phyloP scores from a whole-genome alignment of 2,329 filamentous ascomycete genomes.

The Penicillium carneum region DNA sequence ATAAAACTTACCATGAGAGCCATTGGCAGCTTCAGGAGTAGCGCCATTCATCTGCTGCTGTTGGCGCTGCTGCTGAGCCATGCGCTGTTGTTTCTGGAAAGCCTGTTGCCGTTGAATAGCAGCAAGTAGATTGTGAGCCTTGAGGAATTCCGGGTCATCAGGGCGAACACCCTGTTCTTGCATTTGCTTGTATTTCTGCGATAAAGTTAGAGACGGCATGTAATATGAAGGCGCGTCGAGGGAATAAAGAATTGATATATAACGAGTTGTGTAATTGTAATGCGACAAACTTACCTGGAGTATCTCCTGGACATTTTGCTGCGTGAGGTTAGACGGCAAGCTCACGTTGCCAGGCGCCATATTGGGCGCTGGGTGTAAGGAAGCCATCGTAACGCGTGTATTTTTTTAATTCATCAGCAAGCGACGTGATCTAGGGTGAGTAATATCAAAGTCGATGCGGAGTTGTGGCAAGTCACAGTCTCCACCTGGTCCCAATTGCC shows the following conservation, averaged over 20 bases:
- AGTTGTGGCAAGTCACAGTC: slow-evolving; percentile 29
- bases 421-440: slow-evolving; percentile 26
- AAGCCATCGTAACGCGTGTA: slow-evolving; percentile 70
- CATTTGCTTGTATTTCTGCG: slow-evolving; percentile 86
- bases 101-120: slow-evolving; percentile 71
- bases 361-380: slow-evolving; percentile 74
- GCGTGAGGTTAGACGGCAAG: slow-evolving; percentile 72
- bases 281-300: slow-evolving; percentile 55
- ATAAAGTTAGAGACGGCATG: slow-evolving; percentile 45
- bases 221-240: slow-evolving; percentile 3
- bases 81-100: slow-evolving; percentile 62
- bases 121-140: slow-evolving; percentile 76
- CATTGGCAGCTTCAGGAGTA: slow-evolving; percentile 48
- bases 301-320: slow-evolving; percentile 78
- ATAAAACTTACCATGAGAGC: slow-evolving; percentile 50
- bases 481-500: slow-evolving; percentile 31
- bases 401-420: slow-evolving; percentile 44
- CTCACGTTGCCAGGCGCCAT: slow-evolving; percentile 70
- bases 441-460: slow-evolving; percentile 34
- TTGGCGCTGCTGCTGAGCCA: slow-evolving; percentile 52
- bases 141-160: slow-evolving; percentile 86
- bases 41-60: slow-evolving; percentile 55
- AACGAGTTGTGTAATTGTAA: slow-evolving; percentile 6
- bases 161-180: slow-evolving; percentile 81
- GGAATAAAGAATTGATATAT: slow-evolving; percentile 3